Percentiles rank a stretch among this genome's conserved stretches.
phyloP scores from a whole-genome alignment of 352 stramenopile species.

The Salisapilia sapeloensis region DNA sequence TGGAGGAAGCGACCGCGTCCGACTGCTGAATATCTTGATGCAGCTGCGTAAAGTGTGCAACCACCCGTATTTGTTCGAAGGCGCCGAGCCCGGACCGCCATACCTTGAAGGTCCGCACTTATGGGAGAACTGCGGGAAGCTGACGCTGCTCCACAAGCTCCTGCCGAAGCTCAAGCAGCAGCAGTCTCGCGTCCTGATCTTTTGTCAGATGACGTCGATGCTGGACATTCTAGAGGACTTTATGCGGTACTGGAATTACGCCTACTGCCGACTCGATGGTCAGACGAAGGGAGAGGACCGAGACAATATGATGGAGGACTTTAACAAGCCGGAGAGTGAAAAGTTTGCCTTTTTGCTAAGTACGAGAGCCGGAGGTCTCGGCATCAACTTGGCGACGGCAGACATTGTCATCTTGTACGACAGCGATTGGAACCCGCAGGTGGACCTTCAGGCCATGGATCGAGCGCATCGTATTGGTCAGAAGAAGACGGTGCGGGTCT shows the following conservation, averaged over 20 bases:
- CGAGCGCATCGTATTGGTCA: constrained; percentile 96
- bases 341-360: constrained; percentile 98
- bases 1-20: constrained; percentile 89
- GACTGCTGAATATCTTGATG: constrained; percentile 97
- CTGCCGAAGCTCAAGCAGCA: constrained; percentile 74
- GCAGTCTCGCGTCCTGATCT: constrained; percentile 94
- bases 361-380: constrained; percentile 91
- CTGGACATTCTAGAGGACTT: constrained; percentile 99
- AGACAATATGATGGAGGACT: constrained; percentile 92
- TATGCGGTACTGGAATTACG: constrained; percentile 80
- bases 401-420: constrained; percentile 99
- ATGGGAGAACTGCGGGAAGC: constrained; percentile 97
- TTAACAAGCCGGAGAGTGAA: constrained; percentile 90
- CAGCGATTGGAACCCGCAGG: constrained; percentile 97
- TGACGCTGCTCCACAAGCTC: constrained; percentile 94
- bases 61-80: constrained; percentile 99
- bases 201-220: constrained; percentile 99
- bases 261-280: constrained; percentile 75
- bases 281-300: constrained; percentile 76
- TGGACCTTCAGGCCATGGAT: constrained; percentile 98
- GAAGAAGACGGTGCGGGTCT: constrained; percentile 97
- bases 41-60: constrained; percentile 98
- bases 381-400: constrained; percentile 97
- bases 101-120: constrained; percentile 94
- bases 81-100: constrained; percentile 92